Conservation (phyloP, 306 rosid genomes). For the Vigna hirtella region DNA sequence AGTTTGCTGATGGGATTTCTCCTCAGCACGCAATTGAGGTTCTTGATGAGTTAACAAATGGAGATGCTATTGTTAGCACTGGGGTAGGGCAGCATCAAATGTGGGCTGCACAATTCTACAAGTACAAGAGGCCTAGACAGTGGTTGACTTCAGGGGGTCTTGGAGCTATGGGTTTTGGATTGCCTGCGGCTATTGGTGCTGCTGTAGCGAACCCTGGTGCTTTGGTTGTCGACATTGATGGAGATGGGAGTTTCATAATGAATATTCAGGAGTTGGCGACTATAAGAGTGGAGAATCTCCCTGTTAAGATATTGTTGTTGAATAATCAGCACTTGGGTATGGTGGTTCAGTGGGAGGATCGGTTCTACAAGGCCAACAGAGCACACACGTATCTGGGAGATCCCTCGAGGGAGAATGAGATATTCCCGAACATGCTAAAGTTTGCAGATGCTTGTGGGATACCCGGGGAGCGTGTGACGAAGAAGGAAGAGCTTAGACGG, state of each 20-base stretch:
- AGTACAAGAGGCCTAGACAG: slow-evolving; percentile 77
- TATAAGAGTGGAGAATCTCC: slow-evolving; percentile 79
- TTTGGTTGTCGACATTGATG: slow-evolving; percentile 81
- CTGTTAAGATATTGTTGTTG: slow-evolving; percentile 72
- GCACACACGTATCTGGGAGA: slow-evolving; percentile 86
- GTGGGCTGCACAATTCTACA: slow-evolving; percentile 95
- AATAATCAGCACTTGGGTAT: slow-evolving; percentile 95
- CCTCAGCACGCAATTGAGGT: slow-evolving; percentile 86
- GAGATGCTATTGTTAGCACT: slow-evolving; percentile 80
- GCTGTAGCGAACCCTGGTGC: slow-evolving; percentile 80
- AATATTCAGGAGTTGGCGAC: slow-evolving; percentile 91
- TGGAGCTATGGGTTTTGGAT: slow-evolving; percentile 96
- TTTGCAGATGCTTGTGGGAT: slow-evolving; percentile 87
- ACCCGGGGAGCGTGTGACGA: slow-evolving; percentile 75
- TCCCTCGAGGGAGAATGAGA: slow-evolving; percentile 68
- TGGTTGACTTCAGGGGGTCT: slow-evolving; percentile 90
- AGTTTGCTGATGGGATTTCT: slow-evolving; percentile 70
- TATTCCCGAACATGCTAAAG: slow-evolving; percentile 81
- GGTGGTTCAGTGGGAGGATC: slow-evolving; percentile 97
- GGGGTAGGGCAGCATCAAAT: slow-evolving; percentile 95
- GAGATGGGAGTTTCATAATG: slow-evolving; percentile 93
- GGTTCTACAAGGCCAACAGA: slow-evolving; percentile 84
- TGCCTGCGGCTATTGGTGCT: slow-evolving; percentile 93
- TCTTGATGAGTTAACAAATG: slow-evolving; percentile 84
- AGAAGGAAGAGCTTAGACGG: slow-evolving; percentile 65